These are phyloP conservation scores for Phyllosticta citrichinensis DNA, from an alignment of 2,329 filamentous ascomycete genomes.

Conservation along the genomic window DNA sequence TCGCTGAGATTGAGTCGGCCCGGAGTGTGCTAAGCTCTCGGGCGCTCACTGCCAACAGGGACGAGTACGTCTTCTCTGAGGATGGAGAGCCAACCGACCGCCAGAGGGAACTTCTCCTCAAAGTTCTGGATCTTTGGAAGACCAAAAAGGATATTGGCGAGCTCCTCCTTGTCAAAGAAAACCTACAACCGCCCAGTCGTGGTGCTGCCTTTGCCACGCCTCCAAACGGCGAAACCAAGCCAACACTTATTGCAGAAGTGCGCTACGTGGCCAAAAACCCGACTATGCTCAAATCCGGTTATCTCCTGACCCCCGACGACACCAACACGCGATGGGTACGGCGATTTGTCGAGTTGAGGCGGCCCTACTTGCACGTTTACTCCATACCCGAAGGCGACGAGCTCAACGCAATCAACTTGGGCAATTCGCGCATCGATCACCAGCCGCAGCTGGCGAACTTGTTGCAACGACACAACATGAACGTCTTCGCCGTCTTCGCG, in stretches of 20 bases:
- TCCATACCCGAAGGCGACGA: constrained; percentile 79
- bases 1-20: constrained; percentile 70
- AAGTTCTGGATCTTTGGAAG: constrained; percentile 56
- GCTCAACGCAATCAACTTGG: constrained; percentile 76
- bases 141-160: constrained; percentile 33
- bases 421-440: constrained; percentile 84
- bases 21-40: constrained; percentile 54
- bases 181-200: constrained; percentile 58
- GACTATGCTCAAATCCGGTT: constrained; percentile 68
- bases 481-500: constrained; percentile 90
- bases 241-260: constrained; percentile 64
- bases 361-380: constrained; percentile 88
- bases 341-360: constrained; percentile 82
- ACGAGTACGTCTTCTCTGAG: constrained; percentile 14
- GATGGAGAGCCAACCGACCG: constrained; percentile 16
- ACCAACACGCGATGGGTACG: constrained; percentile 80
- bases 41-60: constrained; percentile 17
- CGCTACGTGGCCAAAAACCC: constrained; percentile 69
- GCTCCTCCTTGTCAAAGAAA: constrained; percentile 37
- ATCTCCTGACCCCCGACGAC: constrained; percentile 74
- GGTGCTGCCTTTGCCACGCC: constrained; percentile 39
- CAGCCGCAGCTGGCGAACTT: constrained; percentile 78
- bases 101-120: constrained; percentile 36
- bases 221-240: constrained; percentile 38
- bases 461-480: constrained; percentile 35